phyloP scores from a whole-genome alignment of 441 rosid genomes.

The Populus hybrid region DNA sequence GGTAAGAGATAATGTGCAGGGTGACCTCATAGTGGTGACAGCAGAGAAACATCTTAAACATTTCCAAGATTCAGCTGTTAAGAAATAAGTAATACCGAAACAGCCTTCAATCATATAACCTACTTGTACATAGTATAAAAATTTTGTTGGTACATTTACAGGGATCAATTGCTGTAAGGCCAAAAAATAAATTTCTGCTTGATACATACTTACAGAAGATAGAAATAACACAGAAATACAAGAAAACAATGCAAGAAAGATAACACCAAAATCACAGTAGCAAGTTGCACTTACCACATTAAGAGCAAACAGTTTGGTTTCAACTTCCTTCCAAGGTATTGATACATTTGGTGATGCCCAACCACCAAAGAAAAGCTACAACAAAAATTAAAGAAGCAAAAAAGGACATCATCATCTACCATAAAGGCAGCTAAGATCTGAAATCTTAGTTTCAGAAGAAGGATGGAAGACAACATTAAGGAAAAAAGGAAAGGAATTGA shows the following conservation, averaged over 20 bases:
- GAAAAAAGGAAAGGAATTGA: neutral
- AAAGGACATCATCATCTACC: slow-evolving; percentile 11
- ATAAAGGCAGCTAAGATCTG: neutral
- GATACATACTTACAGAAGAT: neutral
- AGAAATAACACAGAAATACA: neutral
- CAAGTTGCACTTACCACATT: slow-evolving; percentile 57
- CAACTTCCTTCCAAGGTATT: slow-evolving; percentile 83
- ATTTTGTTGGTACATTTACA: neutral
- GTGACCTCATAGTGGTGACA: neutral
- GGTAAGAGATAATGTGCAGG: neutral
- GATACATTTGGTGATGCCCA: slow-evolving; percentile 56
- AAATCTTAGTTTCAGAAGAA: neutral
- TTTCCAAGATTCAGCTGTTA: neutral
- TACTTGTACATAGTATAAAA: neutral
- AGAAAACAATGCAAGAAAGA: neutral
- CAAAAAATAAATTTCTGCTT: neutral
- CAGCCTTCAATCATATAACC: neutral
- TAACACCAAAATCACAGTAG: neutral
- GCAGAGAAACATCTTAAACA: slow-evolving; percentile 1
- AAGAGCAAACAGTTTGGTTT: slow-evolving; percentile 76
- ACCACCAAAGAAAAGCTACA: slow-evolving; percentile 70
- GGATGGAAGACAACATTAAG: neutral
- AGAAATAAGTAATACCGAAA: neutral
- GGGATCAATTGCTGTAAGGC: neutral
- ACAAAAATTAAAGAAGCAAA: slow-evolving; percentile 18